Evolutionary conservation across 306 rosid species (phyloP).

Genomic region (Prunus padus): DNA sequence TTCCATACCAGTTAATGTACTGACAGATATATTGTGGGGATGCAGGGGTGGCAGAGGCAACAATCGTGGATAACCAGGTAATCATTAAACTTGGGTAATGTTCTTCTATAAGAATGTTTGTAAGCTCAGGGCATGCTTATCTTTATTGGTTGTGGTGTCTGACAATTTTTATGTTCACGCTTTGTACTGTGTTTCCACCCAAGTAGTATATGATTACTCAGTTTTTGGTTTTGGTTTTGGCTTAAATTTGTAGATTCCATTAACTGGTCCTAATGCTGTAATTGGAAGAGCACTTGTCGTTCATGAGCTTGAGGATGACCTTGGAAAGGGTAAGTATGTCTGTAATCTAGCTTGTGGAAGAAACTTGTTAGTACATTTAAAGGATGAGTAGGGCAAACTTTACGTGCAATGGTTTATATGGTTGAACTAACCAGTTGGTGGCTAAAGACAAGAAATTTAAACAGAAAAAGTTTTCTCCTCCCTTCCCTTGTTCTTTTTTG

Average conservation of each 20-base stretch:
- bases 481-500: not conserved
- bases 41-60: slow-evolving; percentile 73
- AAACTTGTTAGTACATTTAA: not conserved
- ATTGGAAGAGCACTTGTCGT: slow-evolving; percentile 89
- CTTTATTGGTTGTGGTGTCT: not conserved
- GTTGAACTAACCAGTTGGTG: not conserved
- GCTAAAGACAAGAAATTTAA: not conserved
- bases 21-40: slow-evolving; percentile 17
- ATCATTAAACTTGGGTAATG: slow-evolving; percentile 10
- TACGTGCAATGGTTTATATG: not conserved
- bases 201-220: slow-evolving; percentile 14
- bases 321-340: slow-evolving; percentile 69
- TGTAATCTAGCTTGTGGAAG: slow-evolving; percentile 1
- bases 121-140: not conserved
- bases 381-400: not conserved
- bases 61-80: slow-evolving; percentile 77
- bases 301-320: slow-evolving; percentile 84
- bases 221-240: not conserved
- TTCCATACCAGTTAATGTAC: slow-evolving; percentile 1
- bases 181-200: not conserved
- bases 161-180: not conserved
- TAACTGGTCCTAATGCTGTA: slow-evolving; percentile 65
- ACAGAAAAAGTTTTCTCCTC: not conserved
- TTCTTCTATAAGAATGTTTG: not conserved
- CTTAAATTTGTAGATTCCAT: slow-evolving; percentile 59